phyloP scores from a whole-genome alignment of 1,284 basidiomycete genomes.

The Heterobasidion occidentale region DNA sequence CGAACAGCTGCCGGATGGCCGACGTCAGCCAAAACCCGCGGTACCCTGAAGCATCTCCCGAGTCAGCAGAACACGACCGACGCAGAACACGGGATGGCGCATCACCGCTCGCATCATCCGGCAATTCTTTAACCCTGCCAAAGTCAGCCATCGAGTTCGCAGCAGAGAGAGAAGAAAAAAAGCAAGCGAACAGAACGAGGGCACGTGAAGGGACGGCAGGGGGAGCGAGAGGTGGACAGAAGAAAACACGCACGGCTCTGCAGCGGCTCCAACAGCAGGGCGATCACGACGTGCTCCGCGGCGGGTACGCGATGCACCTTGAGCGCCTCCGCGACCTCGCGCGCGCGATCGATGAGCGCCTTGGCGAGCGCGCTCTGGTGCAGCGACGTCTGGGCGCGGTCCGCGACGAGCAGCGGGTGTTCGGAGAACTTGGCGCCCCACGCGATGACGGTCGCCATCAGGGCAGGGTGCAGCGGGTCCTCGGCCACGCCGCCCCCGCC shows the following conservation, averaged over 20 bases:
- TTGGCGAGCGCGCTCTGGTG: constrained; percentile 69
- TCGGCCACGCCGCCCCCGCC: constrained; percentile 13
- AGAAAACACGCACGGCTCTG: constrained; percentile 63
- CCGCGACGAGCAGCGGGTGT: constrained; percentile 71
- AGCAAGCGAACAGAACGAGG: too few species aligned
- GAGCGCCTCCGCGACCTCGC: constrained; percentile 78
- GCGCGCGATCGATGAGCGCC: constrained; percentile 69
- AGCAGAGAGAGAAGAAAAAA: not conserved
- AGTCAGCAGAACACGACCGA: too few species aligned
- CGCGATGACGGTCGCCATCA: constrained; percentile 84
- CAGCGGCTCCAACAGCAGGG: constrained; percentile 68
- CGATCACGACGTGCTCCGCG: constrained; percentile 74
- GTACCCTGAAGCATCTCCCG: constrained; percentile 43
- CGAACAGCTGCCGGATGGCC: constrained; percentile 71
- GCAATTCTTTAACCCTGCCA: constrained; percentile 42
- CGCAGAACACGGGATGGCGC: not conserved
- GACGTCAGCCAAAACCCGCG: constrained; percentile 76
- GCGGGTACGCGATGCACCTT: constrained; percentile 80
- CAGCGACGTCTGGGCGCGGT: constrained; percentile 62
- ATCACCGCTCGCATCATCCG: constrained; percentile 55
- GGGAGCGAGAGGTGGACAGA: not conserved
- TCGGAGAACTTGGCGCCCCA: constrained; percentile 93
- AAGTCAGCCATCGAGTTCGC: constrained; percentile 1
- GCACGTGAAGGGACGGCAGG: not conserved
- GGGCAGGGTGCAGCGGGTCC: constrained; percentile 54